Percentiles rank a stretch among this genome's conserved stretches.
Evolutionary conservation across 768 basidiomycete species (phyloP).

Genomic region (Suillus hirtellus): DNA sequence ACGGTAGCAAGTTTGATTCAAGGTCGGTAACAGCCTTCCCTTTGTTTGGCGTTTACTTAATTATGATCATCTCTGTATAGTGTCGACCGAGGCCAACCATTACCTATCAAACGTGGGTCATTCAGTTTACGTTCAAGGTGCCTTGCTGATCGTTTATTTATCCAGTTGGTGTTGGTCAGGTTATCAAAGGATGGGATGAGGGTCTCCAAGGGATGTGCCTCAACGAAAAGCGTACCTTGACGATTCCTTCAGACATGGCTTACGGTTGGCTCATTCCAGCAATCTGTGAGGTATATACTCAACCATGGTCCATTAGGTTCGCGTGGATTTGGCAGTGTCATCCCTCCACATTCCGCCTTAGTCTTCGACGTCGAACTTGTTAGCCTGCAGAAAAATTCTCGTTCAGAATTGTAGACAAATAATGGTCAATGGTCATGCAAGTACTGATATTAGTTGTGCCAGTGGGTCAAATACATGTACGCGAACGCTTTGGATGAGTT

Average conservation of each 20-base stretch:
- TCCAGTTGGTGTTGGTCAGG: conserved; percentile 76
- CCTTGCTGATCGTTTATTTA: conserved; percentile 9
- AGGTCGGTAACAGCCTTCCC: conserved; percentile 47
- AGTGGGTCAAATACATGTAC: no score
- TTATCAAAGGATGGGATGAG: conserved; percentile 85
- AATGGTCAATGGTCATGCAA: neutral
- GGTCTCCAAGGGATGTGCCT: conserved; percentile 85
- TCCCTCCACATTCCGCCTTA: conserved; percentile 77
- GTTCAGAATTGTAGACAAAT: conserved; percentile 53
- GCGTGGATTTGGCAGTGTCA: conserved; percentile 73
- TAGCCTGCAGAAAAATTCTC: conserved; percentile 49
- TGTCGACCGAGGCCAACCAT: conserved; percentile 69
- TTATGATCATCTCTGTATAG: conserved; percentile 34
- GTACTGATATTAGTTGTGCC: neutral
- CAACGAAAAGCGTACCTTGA: conserved; percentile 84
- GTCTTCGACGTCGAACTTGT: conserved; percentile 87
- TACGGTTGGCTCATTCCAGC: conserved; percentile 62
- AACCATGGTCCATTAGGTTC: conserved; percentile 45
- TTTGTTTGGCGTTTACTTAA: neutral
- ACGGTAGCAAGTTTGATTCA: conserved; percentile 87
- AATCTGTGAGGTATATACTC: neutral
- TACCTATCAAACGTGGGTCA: conserved; percentile 73
- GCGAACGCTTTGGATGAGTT: neutral
- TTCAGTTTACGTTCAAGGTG: neutral
- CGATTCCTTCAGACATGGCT: conserved; percentile 76